These are phyloP conservation scores for Kodamaea laetipori DNA, from an alignment of 805 yeast genomes.

Conservation along the genomic window DNA sequence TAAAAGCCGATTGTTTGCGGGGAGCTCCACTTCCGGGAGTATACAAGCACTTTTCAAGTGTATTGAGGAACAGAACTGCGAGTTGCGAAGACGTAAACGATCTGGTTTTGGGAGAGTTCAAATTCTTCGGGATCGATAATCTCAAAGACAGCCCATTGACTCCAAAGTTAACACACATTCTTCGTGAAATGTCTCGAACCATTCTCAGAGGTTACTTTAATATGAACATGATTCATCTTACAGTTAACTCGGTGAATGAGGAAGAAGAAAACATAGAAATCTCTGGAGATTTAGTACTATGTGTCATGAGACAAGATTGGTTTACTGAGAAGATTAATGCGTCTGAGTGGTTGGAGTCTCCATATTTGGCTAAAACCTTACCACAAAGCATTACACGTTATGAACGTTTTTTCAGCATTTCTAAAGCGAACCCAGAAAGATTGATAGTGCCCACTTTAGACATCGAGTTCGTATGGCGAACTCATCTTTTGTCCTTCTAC, in stretches of 20 bases:
- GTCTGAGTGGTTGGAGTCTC: conserved; percentile 21
- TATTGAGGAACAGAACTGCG: neutral
- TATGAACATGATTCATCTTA: conserved; percentile 18
- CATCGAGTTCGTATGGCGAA: conserved; percentile 31
- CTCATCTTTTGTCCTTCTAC: conserved; percentile 23
- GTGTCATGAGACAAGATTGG: conserved; percentile 24
- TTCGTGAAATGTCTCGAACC: neutral
- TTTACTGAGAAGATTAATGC: conserved; percentile 24
- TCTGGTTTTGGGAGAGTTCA: neutral
- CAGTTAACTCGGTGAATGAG: conserved; percentile 8
- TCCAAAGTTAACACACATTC: neutral
- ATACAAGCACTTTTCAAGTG: neutral
- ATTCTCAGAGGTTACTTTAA: conserved; percentile 12
- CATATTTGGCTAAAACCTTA: conserved; percentile 16
- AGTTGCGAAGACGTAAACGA: neutral
- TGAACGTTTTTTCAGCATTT: conserved; percentile 17
- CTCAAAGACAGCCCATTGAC: neutral
- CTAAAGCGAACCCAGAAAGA: conserved; percentile 2
- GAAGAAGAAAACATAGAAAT: conserved; percentile 10
- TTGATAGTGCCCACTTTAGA: conserved; percentile 28
- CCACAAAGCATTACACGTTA: conserved; percentile 22
- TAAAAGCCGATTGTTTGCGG: neutral
- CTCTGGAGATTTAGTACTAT: conserved; percentile 29
- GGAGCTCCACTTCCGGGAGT: neutral
- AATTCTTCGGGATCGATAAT: neutral